Evolutionary conservation across 2,329 filamentous ascomycete genomes (phyloP).

Genomic region (Tricladium varicosporioides): DNA sequence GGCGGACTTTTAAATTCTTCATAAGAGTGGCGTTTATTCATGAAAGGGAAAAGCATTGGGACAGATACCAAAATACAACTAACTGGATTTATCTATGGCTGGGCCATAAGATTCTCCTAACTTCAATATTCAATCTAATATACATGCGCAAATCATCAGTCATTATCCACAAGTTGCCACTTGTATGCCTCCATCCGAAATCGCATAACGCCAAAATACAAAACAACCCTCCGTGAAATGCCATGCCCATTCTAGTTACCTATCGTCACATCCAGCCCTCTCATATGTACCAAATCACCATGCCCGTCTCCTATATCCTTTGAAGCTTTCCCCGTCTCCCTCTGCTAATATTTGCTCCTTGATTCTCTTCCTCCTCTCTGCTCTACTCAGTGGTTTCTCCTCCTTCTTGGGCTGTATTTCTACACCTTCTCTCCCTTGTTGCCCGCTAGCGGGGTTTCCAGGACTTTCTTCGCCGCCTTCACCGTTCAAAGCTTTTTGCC

Average conservation of each 20-base stretch:
- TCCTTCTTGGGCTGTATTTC: background rate
- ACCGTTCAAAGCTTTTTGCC: slow-evolving; percentile 38
- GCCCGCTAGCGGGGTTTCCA: background rate
- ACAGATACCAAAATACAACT: background rate
- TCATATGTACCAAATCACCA: slow-evolving; percentile 5
- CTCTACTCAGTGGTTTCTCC: slow-evolving; percentile 26
- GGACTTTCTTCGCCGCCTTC: slow-evolving; percentile 34
- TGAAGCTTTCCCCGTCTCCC: slow-evolving; percentile 39
- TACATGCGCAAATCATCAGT: background rate
- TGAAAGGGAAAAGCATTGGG: background rate
- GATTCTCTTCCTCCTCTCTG: slow-evolving; percentile 51
- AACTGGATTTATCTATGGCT: background rate
- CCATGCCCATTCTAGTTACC: background rate
- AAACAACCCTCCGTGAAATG: background rate
- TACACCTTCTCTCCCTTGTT: background rate
- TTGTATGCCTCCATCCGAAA: background rate
- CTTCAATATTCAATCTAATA: background rate
- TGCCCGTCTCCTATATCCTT: slow-evolving; percentile 53
- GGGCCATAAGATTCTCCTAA: background rate
- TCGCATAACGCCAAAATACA: background rate
- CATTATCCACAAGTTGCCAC: background rate
- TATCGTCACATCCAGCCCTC: background rate
- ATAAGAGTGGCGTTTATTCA: background rate
- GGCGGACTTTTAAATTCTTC: background rate
- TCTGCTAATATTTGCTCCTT: slow-evolving; percentile 50